Conservation (phyloP, 345 rosid genomes). For the Gossypium thurberi region DNA sequence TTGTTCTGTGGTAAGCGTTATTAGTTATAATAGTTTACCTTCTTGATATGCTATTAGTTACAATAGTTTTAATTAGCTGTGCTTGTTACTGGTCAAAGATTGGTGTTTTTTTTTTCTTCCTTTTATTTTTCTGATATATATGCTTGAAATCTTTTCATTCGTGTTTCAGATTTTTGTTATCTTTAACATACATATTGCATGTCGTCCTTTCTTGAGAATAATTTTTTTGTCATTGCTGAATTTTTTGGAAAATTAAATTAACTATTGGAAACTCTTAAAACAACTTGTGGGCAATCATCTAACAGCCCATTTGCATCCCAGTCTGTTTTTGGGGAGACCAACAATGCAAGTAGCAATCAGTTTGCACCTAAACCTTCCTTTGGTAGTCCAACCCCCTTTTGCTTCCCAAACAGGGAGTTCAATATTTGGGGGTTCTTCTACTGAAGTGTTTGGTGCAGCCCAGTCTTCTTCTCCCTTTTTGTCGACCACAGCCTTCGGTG, state of each 20-base stretch:
- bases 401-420: slow-evolving; percentile 75
- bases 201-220: neutral
- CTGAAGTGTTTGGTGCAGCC: slow-evolving; percentile 75
- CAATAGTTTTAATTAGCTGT: neutral
- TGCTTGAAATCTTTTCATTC: neutral
- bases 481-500: slow-evolving; percentile 63
- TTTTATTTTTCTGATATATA: neutral
- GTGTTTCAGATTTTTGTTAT: neutral
- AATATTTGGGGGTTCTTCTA: slow-evolving; percentile 78
- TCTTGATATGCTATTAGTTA: neutral
- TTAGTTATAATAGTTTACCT: neutral
- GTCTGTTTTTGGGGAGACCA: slow-evolving; percentile 66
- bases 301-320: slow-evolving; percentile 66
- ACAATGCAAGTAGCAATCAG: slow-evolving; percentile 47
- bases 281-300: slow-evolving; percentile 84
- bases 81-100: neutral
- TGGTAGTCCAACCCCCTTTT: slow-evolving; percentile 61
- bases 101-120: neutral
- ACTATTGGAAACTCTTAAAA: slow-evolving; percentile 7
- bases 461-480: slow-evolving; percentile 65
- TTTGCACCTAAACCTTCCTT: slow-evolving; percentile 65
- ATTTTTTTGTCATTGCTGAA: neutral
- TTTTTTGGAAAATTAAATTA: neutral
- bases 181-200: neutral
- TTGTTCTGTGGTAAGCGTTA: neutral